Evolutionary conservation across 345 rosid species (phyloP).

Genomic region (Salix dunnii): DNA sequence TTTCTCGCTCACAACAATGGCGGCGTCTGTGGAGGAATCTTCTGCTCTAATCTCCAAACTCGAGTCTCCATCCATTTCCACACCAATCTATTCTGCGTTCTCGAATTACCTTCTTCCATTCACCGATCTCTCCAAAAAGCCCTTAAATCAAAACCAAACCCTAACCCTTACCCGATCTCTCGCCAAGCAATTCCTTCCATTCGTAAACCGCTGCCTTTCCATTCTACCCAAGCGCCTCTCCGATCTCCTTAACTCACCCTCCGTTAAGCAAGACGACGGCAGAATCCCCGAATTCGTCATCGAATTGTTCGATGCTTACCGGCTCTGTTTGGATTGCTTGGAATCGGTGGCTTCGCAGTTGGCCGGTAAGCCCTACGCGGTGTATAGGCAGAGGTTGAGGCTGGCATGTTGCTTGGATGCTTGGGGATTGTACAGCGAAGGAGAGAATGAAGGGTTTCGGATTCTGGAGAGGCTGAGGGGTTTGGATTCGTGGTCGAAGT

Average conservation of each 20-base stretch:
- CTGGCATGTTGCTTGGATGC: slow-evolving; percentile 49
- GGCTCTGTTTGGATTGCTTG: slow-evolving; percentile 65
- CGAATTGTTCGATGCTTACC: slow-evolving; percentile 46
- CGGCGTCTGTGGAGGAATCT: slow-evolving; percentile 44
- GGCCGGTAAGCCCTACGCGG: slow-evolving; percentile 50
- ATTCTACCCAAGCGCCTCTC: slow-evolving; percentile 74
- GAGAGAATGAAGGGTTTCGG: slow-evolving; percentile 39
- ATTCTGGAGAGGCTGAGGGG: slow-evolving; percentile 50
- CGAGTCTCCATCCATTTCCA: slow-evolving; percentile 35
- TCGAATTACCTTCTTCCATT: slow-evolving; percentile 58
- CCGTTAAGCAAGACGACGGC: background rate
- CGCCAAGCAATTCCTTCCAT: slow-evolving; percentile 66
- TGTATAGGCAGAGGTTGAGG: slow-evolving; percentile 53
- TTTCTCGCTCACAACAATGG: slow-evolving; percentile 31
- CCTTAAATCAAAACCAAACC: slow-evolving; percentile 22
- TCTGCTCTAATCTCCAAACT: slow-evolving; percentile 37
- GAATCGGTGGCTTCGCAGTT: slow-evolving; percentile 64
- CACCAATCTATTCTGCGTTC: slow-evolving; percentile 43
- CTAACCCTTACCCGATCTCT: slow-evolving; percentile 49
- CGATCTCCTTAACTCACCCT: slow-evolving; percentile 12
- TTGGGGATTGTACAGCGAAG: slow-evolving; percentile 49
- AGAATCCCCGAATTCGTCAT: slow-evolving; percentile 5
- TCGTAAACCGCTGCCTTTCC: slow-evolving; percentile 66
- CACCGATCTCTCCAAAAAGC: slow-evolving; percentile 21
- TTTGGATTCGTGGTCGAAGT: slow-evolving; percentile 18